A percentile compares a stretch with the other conserved stretches of the same genome.
Evolutionary conservation across 2,329 filamentous ascomycete genomes (phyloP).

Genomic region (Penicillium psychrosexuale): DNA sequence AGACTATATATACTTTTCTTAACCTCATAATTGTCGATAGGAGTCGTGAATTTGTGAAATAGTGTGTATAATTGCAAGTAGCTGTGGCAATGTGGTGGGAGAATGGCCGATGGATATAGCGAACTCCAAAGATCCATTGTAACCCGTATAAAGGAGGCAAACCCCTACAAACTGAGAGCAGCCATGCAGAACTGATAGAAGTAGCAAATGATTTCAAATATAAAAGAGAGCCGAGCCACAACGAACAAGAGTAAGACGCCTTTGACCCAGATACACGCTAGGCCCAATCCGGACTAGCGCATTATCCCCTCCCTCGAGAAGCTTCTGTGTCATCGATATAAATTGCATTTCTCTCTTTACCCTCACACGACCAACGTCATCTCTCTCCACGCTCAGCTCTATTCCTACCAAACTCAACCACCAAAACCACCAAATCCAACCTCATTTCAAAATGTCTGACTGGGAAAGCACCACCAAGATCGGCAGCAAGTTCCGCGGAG

Average conservation of each 20-base stretch:
- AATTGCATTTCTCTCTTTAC: slow-evolving; percentile 30
- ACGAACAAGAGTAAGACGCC: neutral
- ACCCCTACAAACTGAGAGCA: too few relatives aligned
- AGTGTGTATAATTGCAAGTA: neutral
- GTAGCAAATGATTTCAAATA: neutral
- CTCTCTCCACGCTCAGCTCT: slow-evolving; percentile 10
- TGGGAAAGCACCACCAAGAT: slow-evolving; percentile 93
- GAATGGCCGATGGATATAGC: neutral
- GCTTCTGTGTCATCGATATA: slow-evolving; percentile 41
- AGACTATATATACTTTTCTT: neutral
- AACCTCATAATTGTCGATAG: too few relatives aligned
- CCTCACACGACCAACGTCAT: slow-evolving; percentile 32
- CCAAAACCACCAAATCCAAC: slow-evolving; percentile 1
- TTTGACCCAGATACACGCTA: slow-evolving; percentile 11
- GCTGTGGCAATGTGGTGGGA: slow-evolving; percentile 5
- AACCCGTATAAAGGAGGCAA: neutral
- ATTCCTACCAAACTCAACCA: neutral
- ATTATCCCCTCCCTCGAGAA: slow-evolving; percentile 34
- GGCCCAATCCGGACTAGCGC: slow-evolving; percentile 23
- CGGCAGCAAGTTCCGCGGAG: slow-evolving; percentile 73
- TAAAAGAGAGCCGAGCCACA: neutral
- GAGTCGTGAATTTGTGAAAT: neutral
- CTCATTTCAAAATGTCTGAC: slow-evolving; percentile 59
- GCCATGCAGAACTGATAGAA: neutral
- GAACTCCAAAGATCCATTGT: neutral